Conservation (phyloP, 2,329 filamentous ascomycete genomes). For the Ampelomyces quisqualis region DNA sequence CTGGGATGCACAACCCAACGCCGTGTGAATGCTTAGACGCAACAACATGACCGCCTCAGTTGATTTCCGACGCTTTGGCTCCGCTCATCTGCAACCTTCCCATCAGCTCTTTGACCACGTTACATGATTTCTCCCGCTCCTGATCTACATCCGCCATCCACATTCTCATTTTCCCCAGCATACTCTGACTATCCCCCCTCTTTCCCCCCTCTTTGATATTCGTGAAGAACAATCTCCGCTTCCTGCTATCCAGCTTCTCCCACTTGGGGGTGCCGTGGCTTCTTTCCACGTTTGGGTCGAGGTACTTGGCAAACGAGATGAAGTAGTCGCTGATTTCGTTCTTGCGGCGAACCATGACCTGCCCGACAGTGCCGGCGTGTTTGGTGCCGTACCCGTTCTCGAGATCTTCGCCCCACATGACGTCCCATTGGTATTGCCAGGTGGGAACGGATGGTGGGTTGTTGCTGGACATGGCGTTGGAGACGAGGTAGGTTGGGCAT, state of each 20-base stretch:
- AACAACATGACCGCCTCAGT: background rate
- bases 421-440: constrained; percentile 41
- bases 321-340: constrained; percentile 38
- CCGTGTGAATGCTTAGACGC: background rate
- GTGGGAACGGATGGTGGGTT: constrained; percentile 29
- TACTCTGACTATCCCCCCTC: constrained; percentile 22
- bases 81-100: constrained; percentile 30
- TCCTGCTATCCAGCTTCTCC: constrained; percentile 24
- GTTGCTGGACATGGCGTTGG: constrained; percentile 33
- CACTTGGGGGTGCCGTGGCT: constrained; percentile 20
- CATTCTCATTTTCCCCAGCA: constrained; percentile 25
- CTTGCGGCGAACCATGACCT: constrained; percentile 32
- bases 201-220: constrained; percentile 31
- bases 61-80: constrained; percentile 19
- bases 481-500: constrained; percentile 36
- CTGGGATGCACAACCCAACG: too few species aligned
- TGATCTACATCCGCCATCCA: constrained; percentile 24
- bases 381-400: constrained; percentile 38
- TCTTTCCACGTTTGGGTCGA: constrained; percentile 33
- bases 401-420: constrained; percentile 34
- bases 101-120: constrained; percentile 22
- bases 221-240: constrained; percentile 32
- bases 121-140: constrained; percentile 22
- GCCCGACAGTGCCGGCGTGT: constrained; percentile 36
- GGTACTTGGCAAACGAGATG: constrained; percentile 36